These are phyloP conservation scores for Amylocystis lapponica DNA, from an alignment of 768 basidiomycete genomes.

Conservation along the genomic window DNA sequence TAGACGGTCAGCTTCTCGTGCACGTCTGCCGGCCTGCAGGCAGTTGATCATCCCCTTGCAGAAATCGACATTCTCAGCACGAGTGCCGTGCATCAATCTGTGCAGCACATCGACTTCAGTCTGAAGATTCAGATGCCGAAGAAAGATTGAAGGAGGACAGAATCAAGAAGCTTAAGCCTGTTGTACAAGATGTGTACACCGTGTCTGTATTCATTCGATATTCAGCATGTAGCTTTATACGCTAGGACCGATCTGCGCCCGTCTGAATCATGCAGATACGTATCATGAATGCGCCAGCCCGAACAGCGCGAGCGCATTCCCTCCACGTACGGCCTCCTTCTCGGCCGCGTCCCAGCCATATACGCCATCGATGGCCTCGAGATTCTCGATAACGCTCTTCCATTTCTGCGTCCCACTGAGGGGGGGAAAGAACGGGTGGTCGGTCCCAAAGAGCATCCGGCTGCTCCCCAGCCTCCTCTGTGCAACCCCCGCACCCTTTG, in stretches of 20 bases:
- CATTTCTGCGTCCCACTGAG: constrained; percentile 63
- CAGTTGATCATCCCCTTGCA: constrained; percentile 25
- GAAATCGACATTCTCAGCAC: constrained; percentile 95
- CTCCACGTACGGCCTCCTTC: constrained; percentile 60
- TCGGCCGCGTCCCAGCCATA: constrained; percentile 55
- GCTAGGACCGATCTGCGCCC: too few relatives aligned
- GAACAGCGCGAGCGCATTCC: constrained; percentile 72
- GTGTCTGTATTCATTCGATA: too few relatives aligned
- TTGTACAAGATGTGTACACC: too few relatives aligned
- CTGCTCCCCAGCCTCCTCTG: constrained; percentile 46
- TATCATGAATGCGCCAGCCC: constrained; percentile 17
- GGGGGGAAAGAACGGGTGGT: constrained; percentile 91
- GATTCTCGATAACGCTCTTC: constrained; percentile 81
- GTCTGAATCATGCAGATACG: background rate
- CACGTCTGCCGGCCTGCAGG: background rate
- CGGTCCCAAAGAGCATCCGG: constrained; percentile 77
- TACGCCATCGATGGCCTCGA: constrained; percentile 70
- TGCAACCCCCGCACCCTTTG: constrained; percentile 15
- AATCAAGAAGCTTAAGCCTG: background rate
- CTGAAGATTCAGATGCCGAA: constrained; percentile 83
- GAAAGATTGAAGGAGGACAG: constrained; percentile 7
- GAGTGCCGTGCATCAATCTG: constrained; percentile 85
- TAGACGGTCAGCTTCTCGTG: constrained; percentile 71
- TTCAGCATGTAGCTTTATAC: too few relatives aligned
- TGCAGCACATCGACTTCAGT: constrained; percentile 93